Conservation (phyloP, 768 basidiomycete species). For the Russula dissimulans region DNA sequence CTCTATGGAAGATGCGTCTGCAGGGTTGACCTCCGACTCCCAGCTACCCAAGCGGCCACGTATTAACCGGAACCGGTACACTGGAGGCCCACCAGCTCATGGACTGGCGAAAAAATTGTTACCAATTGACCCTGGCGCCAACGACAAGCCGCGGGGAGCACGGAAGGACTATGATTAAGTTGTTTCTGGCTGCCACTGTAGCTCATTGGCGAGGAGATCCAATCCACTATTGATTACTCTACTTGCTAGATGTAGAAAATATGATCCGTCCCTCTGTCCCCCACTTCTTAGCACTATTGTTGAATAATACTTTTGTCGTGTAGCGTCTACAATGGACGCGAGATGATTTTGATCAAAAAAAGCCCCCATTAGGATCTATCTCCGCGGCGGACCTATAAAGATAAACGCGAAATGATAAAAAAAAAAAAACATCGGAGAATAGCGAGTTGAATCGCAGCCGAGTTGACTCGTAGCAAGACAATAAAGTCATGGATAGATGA, state of each 20-base stretch:
- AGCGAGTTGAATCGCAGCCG: constrained; percentile 45
- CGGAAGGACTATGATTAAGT: constrained; percentile 41
- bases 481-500: background rate
- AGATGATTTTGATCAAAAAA: background rate
- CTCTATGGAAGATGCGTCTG: constrained; percentile 27
- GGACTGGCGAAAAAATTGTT: constrained; percentile 50
- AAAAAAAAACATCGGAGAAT: constrained; percentile 33
- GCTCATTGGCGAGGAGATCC: background rate
- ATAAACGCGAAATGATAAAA: constrained; percentile 3
- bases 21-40: constrained; percentile 30
- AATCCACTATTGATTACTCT: background rate
- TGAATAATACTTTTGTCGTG: constrained; percentile 10
- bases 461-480: constrained; percentile 38
- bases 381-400: constrained; percentile 18
- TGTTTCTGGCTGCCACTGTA: background rate
- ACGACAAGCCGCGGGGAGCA: constrained; percentile 43
- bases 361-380: background rate
- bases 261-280: background rate
- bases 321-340: background rate
- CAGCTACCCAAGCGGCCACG: constrained; percentile 52
- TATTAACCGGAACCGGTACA: constrained; percentile 47
- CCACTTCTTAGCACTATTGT: background rate
- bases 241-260: constrained; percentile 9
- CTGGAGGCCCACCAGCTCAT: constrained; percentile 23
- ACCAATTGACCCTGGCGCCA: constrained; percentile 52